Evolutionary conservation across 768 basidiomycete species (phyloP), one percentile per base, ranked within the genome.

Genomic region (Candolleomyces eurysporus): DNA sequence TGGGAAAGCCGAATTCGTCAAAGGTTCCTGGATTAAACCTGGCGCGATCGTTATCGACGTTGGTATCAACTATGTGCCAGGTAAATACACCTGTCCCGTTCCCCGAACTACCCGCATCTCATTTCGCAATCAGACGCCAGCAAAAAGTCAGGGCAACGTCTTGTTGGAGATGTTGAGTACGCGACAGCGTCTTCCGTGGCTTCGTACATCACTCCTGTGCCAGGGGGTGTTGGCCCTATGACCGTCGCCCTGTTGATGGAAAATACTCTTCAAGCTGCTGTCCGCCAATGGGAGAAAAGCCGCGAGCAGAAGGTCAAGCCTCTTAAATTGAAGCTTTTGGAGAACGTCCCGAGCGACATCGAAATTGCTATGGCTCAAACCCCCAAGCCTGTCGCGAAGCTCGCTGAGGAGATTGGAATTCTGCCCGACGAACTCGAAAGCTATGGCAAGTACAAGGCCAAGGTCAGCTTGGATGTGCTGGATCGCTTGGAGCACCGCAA

Each of bases 161-260:
- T 99, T 9, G 95, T 98, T 60, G 97, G 97, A 43, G 97, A 99
- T 74, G 96, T 98, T 54, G 88, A 97, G 63, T 98, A 86, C 69
- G 80, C 81, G 8, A 81, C 89, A 6, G 96, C 93, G n/a, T 76
- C 84, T 26, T 69, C 78, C 49, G 85, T 90, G 61, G 96, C 97
- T 1, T 91, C 92, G 2, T 78, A 90, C 75, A 97, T 99, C 68
- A 99, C 97, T 0, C 97, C 97, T 21, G 97, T 99, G 26, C 97
- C 97, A 0, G 97, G 97, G 73, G 97, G 97, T 60, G 97, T 99
- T 57, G 97, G 97, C 13, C 97, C 97, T n/a, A 97, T 98, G 96
- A 99, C 97, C 14, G 97, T 99, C 61, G 97, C 97, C 21, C 83
- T 98, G 79, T 87, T 99, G 64, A 98, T 99, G 96, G 84, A 88